These are phyloP conservation scores for Adansonia rubrostipa DNA, from an alignment of 441 rosid genomes.

Conservation along the genomic window DNA sequence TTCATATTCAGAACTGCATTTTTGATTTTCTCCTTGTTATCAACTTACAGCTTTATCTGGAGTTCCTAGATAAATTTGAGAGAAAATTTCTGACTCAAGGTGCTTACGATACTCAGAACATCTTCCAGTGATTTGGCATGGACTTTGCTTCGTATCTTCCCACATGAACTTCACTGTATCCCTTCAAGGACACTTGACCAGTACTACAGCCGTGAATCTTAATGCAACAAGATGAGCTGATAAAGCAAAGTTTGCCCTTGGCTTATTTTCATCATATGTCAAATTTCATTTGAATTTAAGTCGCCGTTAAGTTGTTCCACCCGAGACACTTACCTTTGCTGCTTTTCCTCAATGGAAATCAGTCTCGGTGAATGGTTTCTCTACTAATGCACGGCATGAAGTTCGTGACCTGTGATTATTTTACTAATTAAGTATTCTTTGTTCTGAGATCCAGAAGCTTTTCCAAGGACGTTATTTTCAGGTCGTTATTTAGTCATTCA, in stretches of 20 bases:
- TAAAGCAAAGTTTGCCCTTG: conserved; percentile 28
- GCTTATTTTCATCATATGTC: background rate
- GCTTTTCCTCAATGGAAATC: background rate
- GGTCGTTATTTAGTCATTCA: background rate
- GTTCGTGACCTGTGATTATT: background rate
- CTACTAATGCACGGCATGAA: background rate
- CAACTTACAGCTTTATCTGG: background rate
- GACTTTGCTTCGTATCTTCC: conserved; percentile 97
- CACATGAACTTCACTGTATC: conserved; percentile 97
- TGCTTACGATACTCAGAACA: conserved; percentile 92
- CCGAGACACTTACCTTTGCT: background rate
- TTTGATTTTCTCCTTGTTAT: conserved; percentile 23
- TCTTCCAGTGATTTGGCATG: conserved; percentile 61
- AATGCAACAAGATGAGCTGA: conserved; percentile 46
- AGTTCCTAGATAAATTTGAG: conserved; percentile 51
- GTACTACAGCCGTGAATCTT: conserved; percentile 88
- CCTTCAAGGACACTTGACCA: conserved; percentile 92
- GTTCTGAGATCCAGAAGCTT: background rate
- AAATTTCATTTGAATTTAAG: background rate
- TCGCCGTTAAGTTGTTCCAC: background rate
- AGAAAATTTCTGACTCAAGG: conserved; percentile 94
- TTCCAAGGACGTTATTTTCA: background rate
- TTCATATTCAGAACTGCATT: background rate
- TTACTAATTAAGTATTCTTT: background rate
- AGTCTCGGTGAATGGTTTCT: background rate